Base-by-base conservation (phyloP, 768 basidiomycete species). In the Pleurotus tuber-regium region DNA sequence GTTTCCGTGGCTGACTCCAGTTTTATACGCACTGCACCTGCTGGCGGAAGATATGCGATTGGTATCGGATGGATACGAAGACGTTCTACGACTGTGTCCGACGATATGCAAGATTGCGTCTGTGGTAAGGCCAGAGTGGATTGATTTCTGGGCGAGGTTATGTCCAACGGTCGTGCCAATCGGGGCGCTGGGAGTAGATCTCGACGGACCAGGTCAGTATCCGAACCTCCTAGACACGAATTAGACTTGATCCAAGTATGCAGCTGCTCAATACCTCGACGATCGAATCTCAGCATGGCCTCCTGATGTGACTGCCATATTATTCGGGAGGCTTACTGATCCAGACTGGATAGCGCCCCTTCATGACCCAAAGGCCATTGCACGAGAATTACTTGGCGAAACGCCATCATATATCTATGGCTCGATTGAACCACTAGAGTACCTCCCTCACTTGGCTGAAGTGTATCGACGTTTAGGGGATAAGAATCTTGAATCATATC, bases 111-210 rank as follows among this genome's bases (percentile, higher is more conserved):
- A 74, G 4, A 65, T 88, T 51, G 83, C 86, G 49, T 61, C 77
- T 19, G 70, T 80, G 11, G 77, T 90, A 12, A 80, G 89, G 16
- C 83, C 85, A 0, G 92, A 92, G 61, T 96, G 93, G 94, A 82
- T 82, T 4, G 92, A 97, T 67, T 94, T 94, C 62, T 96, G 93
- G 94, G 86, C 87, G 60, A 79, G 92, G 10, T 69, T 92, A 35
- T 83, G 83, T 58, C 89, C 92, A 77, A 79, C 39, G 76, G 76
- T 23, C 70, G 78, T 57, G 67, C 70, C n/a, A 63, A 66, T 24
- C 89, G 89, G 90, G 61, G 67, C 2, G 70, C 65, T 29, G 59
- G 71, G 47, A 62, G 78, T 82, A 58, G 52, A 76, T 68, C 8
- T 43, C 51, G 23, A 50, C 24, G 36, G 46, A n/a, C 33, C n/a